phyloP scores from a whole-genome alignment of 169 alveolate species.

The Cryptosporidium andersoni region DNA sequence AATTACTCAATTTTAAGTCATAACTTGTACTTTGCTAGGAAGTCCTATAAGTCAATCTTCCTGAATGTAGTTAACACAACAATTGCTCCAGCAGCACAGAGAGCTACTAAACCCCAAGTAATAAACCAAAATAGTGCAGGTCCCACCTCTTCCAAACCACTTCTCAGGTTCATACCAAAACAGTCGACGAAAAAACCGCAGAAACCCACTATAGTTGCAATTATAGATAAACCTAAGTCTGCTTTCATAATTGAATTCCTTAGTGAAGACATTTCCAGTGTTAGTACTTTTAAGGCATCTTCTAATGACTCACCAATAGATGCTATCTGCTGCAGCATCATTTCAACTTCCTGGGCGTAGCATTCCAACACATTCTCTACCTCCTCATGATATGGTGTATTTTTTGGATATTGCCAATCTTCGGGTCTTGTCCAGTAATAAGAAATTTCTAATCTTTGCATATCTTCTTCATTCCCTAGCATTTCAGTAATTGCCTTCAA shows the following conservation, averaged over 20 bases:
- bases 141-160: conserved; percentile 72
- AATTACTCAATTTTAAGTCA: neutral
- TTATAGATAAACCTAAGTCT: conserved; percentile 71
- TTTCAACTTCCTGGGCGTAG: conserved; percentile 73
- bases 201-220: conserved; percentile 72
- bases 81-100: conserved; percentile 66
- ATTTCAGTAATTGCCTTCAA: conserved; percentile 69
- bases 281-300: conserved; percentile 71
- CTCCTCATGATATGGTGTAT: conserved; percentile 68
- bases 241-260: conserved; percentile 74
- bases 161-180: conserved; percentile 74
- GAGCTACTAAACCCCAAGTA: conserved; percentile 58
- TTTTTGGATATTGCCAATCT: conserved; percentile 69
- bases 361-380: conserved; percentile 72
- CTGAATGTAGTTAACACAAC: conserved; percentile 56
- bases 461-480: conserved; percentile 69
- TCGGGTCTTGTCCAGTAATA: conserved; percentile 69
- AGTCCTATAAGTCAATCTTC: conserved; percentile 50
- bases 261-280: conserved; percentile 70
- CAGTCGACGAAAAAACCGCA: conserved; percentile 72
- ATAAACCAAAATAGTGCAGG: conserved; percentile 71
- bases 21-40: neutral
- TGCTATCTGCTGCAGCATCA: conserved; percentile 71
- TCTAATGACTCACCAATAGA: conserved; percentile 74
- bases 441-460: conserved; percentile 55